Evolutionary conservation across 768 basidiomycete species (phyloP).

Genomic region (Naematelia encephala): DNA sequence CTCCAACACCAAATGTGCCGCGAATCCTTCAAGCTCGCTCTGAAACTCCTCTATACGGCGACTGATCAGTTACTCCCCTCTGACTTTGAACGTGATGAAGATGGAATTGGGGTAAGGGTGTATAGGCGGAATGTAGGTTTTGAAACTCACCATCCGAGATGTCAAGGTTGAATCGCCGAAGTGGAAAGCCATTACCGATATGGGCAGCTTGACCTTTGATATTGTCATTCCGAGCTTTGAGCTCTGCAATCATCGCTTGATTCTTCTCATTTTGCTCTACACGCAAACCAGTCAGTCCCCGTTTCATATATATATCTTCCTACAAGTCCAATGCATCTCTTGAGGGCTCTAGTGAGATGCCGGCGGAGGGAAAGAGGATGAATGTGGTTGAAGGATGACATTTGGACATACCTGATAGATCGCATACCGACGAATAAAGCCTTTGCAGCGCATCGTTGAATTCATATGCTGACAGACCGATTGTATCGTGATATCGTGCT

Average conservation of each 20-base stretch:
- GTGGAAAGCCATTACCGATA: constrained; percentile 67
- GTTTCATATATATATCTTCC: too few relatives aligned
- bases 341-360: too few relatives aligned
- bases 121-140: background rate
- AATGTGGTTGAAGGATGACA: background rate
- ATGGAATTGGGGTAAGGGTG: too few relatives aligned
- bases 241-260: constrained; percentile 65
- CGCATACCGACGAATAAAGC: background rate
- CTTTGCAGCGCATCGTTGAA: background rate
- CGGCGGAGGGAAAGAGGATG: background rate
- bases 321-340: too few relatives aligned
- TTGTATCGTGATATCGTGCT: background rate
- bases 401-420: background rate
- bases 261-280: constrained; percentile 64
- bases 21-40: constrained; percentile 83
- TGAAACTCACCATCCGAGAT: constrained; percentile 57
- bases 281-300: background rate
- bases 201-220: constrained; percentile 79
- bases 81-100: too few relatives aligned
- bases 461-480: background rate
- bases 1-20: constrained; percentile 86
- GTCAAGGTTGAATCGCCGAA: constrained; percentile 82
- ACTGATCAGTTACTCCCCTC: too few relatives aligned
- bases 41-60: constrained; percentile 72
- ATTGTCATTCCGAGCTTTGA: constrained; percentile 66